Base-by-base conservation (phyloP, 305 asterid species). In the Fraxinus velutina region DNA sequence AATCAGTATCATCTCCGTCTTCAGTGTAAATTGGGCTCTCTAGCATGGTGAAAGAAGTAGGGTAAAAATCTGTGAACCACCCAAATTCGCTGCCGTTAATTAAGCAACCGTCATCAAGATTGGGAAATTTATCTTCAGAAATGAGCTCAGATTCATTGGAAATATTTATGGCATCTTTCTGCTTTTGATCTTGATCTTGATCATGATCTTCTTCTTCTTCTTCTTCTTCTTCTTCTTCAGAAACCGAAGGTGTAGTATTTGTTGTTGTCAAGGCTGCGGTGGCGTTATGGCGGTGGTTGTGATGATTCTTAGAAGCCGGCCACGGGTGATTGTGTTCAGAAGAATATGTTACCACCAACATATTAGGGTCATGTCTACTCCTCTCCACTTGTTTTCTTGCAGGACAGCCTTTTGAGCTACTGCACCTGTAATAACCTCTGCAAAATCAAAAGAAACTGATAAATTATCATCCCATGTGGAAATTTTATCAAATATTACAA, bases 21-120 rank as follows among this genome's bases (percentile, higher is more conserved):
- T 91, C 88, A 0, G 73, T 21, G 37, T 88, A 74, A 84, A 93
- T 86, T 2, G 94, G 92, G 57, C 88, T 88, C 79, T 92, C 97
- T 6, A 92, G 77, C 88, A 91, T 84, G 8, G 90, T 85, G 3
- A 88, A 88, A 7, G 86, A 27, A 1, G 93, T 80, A 70, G 86
- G 82, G 32, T 92, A 93, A 8, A 92, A 94, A 85, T 92, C 96
- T 0, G 91, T 72, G 62, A 93, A 89, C 97, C 97, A 96, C 34
- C 90, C 95, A 5, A 89, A 89, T 57, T 92, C 97, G 47, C 79
- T 62, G 5, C 72, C 83, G 1, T 74, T 80, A 22, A 84, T 77
- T 1, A 82, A 37, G 0, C 88, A 79, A 2, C 73, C 86, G n/a
- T 87, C 91, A 0, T 87, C 82, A 0, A 87, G 84, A 80, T 76